A percentile compares a stretch with the other conserved stretches of the same genome.
These are phyloP conservation scores for Entomophthora muscae DNA, from an alignment of 371 early-diverging fungal species.

Conservation along the genomic window DNA sequence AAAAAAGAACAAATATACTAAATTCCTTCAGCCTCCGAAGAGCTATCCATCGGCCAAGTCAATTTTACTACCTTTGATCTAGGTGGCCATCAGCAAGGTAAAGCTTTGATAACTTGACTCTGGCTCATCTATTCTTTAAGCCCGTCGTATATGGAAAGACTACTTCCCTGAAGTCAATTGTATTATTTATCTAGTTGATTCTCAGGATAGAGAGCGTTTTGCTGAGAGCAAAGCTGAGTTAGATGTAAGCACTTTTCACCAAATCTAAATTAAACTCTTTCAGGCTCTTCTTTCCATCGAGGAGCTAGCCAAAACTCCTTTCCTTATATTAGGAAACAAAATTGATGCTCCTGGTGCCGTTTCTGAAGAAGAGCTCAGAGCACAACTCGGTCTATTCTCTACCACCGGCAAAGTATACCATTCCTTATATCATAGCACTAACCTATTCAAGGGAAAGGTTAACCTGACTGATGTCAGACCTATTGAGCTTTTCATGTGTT, in stretches of 20 bases:
- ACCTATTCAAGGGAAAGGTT: constrained; percentile 55
- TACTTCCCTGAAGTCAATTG: constrained; percentile 95
- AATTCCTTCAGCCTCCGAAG: constrained; percentile 77
- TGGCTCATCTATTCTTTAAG: constrained; percentile 17
- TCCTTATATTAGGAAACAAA: constrained; percentile 94
- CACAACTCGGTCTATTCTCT: constrained; percentile 74
- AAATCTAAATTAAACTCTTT: background rate
- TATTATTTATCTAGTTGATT: constrained; percentile 92
- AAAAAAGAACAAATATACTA: background rate
- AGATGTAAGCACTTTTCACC: constrained; percentile 37
- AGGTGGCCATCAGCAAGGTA: constrained; percentile 89
- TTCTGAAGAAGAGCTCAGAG: constrained; percentile 80
- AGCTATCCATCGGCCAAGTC: constrained; percentile 88
- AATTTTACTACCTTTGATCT: constrained; percentile 94
- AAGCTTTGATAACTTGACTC: background rate
- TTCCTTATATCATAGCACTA: background rate
- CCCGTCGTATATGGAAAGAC: constrained; percentile 94
- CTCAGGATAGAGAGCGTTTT: constrained; percentile 72
- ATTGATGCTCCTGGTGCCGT: constrained; percentile 91
- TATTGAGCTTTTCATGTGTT: constrained; percentile 97
- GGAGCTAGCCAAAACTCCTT: constrained; percentile 77
- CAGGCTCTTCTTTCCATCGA: constrained; percentile 83
- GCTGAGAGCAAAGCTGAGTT: constrained; percentile 84
- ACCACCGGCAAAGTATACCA: constrained; percentile 78
- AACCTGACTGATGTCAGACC: constrained; percentile 80